Percentiles rank a stretch among this genome's conserved stretches.
These are phyloP conservation scores for Chrysanthemum lavandulifolium DNA, from an alignment of 129 eudicot genomes.

Conservation along the genomic window DNA sequence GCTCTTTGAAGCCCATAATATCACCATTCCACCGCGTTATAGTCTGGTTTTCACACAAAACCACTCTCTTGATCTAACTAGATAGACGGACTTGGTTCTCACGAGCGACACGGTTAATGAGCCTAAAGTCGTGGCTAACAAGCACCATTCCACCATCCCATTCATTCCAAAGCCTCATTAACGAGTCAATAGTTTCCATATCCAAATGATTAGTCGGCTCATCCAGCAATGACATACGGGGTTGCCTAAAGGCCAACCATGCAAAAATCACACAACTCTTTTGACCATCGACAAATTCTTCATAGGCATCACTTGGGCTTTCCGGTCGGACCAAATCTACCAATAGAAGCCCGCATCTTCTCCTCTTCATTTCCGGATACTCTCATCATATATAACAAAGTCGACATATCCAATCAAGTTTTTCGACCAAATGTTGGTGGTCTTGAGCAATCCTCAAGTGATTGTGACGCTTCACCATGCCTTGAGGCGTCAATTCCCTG, in stretches of 20 bases:
- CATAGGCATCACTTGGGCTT: slow-evolving; percentile 90
- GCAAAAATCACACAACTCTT: slow-evolving; percentile 83
- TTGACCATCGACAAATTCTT: slow-evolving; percentile 92
- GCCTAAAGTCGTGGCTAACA: slow-evolving; percentile 90
- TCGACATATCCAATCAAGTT: slow-evolving; percentile 71
- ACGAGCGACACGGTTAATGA: slow-evolving; percentile 87
- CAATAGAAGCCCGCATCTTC: slow-evolving; percentile 87
- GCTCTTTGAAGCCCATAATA: slow-evolving; percentile 85
- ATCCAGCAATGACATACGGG: slow-evolving; percentile 81
- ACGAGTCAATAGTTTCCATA: slow-evolving; percentile 82
- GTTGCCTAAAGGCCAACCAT: slow-evolving; percentile 84
- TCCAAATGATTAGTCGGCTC: slow-evolving; percentile 96
- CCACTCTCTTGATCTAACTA: too few relatives aligned
- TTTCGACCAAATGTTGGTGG: slow-evolving; percentile 75
- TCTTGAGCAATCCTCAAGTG: slow-evolving; percentile 76
- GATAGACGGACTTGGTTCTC: slow-evolving; percentile 84
- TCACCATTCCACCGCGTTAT: slow-evolving; percentile 90
- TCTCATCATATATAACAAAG: slow-evolving; percentile 67
- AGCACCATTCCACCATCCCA: slow-evolving; percentile 97
- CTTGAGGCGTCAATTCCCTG: slow-evolving; percentile 66
- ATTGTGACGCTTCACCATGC: slow-evolving; percentile 89
- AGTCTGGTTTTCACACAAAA: slow-evolving; percentile 71
- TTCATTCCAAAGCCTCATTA: slow-evolving; percentile 77
- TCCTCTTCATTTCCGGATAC: slow-evolving; percentile 86
- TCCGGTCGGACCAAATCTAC: slow-evolving; percentile 74